Percentiles rank a stretch among this genome's conserved stretches.
phyloP scores from a whole-genome alignment of 495 filamentous ascomycete species.

The Poronia punctata region DNA sequence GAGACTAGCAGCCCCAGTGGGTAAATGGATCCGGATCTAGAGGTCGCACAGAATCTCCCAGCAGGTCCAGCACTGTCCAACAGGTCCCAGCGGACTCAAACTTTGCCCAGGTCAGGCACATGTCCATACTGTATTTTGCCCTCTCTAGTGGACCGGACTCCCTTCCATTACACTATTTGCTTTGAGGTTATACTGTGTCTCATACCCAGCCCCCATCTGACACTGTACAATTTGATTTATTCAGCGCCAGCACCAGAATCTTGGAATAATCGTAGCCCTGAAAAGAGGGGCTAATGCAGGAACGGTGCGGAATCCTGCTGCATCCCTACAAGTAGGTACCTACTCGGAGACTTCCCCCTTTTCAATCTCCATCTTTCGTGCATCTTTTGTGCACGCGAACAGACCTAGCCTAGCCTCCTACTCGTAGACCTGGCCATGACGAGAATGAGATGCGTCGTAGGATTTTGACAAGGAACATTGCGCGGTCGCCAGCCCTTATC shows the following conservation, averaged over 20 bases:
- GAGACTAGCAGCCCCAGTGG: conserved; percentile 12
- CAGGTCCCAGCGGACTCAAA: not conserved
- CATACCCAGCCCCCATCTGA: not conserved
- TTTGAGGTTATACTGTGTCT: conserved; percentile 1
- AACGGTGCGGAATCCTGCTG: conserved; percentile 12
- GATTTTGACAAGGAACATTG: too few species aligned
- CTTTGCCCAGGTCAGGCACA: too few species aligned
- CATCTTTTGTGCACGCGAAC: too few species aligned
- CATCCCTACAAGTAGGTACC: conserved; percentile 12
- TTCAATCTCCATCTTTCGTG: too few species aligned
- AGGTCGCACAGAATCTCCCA: conserved; percentile 12
- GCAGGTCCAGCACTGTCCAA: conserved; percentile 16
- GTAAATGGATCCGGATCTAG: conserved; percentile 14
- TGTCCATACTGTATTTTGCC: too few species aligned
- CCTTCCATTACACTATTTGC: not conserved
- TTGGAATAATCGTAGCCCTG: conserved; percentile 6
- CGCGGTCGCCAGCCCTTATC: too few species aligned
- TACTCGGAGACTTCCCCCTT: conserved; percentile 20
- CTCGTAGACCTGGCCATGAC: too few species aligned
- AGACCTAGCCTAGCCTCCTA: too few species aligned
- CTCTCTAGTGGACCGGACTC: too few species aligned
- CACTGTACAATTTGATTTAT: conserved; percentile 15
- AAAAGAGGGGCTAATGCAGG: conserved; percentile 22
- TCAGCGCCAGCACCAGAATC: conserved; percentile 5
- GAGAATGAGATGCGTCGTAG: too few species aligned